These are phyloP conservation scores for Colletotrichum camelliae DNA, from an alignment of 2,329 filamentous ascomycete species.

Conservation along the genomic window DNA sequence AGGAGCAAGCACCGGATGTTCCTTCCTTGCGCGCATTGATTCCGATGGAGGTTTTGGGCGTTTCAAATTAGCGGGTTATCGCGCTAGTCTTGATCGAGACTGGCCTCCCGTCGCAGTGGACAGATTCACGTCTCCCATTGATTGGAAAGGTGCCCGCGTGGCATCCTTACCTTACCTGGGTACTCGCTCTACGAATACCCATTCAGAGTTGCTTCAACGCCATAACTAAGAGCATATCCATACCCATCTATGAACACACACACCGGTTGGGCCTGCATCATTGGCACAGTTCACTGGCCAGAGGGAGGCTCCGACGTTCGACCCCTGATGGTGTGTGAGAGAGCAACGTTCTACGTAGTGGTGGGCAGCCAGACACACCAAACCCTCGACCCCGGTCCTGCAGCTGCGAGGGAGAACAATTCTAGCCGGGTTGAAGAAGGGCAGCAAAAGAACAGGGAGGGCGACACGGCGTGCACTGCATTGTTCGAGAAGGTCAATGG, in stretches of 20 bases:
- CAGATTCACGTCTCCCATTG: constrained; percentile 22
- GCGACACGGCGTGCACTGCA: neutral
- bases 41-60: constrained; percentile 22
- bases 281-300: neutral
- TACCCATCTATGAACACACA: neutral
- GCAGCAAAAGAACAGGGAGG: neutral
- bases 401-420: neutral
- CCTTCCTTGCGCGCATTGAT: constrained; percentile 18
- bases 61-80: constrained; percentile 24
- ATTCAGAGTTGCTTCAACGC: neutral
- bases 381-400: neutral
- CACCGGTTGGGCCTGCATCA: neutral
- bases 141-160: constrained; percentile 15
- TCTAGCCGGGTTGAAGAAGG: neutral
- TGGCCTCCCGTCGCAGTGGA: constrained; percentile 4
- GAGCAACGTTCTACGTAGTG: neutral
- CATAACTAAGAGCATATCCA: neutral
- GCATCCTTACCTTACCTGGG: neutral
- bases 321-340: neutral
- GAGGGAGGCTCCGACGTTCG: neutral
- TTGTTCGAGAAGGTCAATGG: constrained; percentile 22
- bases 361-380: neutral
- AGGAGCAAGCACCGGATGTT: neutral
- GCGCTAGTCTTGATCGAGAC: constrained; percentile 17
- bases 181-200: too few species aligned